Evolutionary conservation across 306 rosid species (phyloP).

Genomic region (Trifolium repens): DNA sequence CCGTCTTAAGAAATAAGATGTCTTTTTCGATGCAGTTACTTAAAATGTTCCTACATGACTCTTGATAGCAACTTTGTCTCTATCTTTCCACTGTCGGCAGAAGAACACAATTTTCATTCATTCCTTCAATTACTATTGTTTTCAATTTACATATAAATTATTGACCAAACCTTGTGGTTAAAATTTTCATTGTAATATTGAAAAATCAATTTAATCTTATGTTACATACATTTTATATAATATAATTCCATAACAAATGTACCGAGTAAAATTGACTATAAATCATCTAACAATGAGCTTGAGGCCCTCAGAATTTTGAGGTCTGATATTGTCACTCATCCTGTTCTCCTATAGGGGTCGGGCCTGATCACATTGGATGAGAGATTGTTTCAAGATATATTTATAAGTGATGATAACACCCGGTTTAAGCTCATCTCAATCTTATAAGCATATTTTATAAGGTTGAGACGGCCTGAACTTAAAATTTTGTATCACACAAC

Average conservation of each 20-base stretch:
- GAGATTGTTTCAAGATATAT: too few relatives aligned
- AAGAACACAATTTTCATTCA: slow-evolving; percentile 13
- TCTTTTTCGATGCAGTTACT: slow-evolving; percentile 41
- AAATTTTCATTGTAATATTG: background rate
- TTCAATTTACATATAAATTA: background rate
- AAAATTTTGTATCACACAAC: too few relatives aligned
- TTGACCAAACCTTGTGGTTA: background rate
- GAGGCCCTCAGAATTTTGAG: too few relatives aligned
- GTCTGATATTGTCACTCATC: too few relatives aligned
- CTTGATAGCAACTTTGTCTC: slow-evolving; percentile 41
- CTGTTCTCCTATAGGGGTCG: too few relatives aligned
- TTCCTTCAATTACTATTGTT: background rate
- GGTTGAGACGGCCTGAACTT: too few relatives aligned
- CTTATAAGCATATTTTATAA: too few relatives aligned
- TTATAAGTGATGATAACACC: too few relatives aligned
- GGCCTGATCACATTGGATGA: too few relatives aligned
- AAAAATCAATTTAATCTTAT: background rate
- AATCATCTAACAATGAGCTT: background rate
- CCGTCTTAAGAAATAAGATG: slow-evolving; percentile 36
- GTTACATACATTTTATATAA: background rate
- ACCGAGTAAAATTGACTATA: background rate
- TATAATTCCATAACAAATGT: background rate
- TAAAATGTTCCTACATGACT: slow-evolving; percentile 32
- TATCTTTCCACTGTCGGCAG: slow-evolving; percentile 50
- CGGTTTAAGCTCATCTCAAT: too few relatives aligned